A percentile compares a stretch with the other conserved stretches of the same genome.
These are phyloP conservation scores for Spirogloea muscicola DNA, from an alignment of 139 green algal genomes.

Conservation along the genomic window DNA sequence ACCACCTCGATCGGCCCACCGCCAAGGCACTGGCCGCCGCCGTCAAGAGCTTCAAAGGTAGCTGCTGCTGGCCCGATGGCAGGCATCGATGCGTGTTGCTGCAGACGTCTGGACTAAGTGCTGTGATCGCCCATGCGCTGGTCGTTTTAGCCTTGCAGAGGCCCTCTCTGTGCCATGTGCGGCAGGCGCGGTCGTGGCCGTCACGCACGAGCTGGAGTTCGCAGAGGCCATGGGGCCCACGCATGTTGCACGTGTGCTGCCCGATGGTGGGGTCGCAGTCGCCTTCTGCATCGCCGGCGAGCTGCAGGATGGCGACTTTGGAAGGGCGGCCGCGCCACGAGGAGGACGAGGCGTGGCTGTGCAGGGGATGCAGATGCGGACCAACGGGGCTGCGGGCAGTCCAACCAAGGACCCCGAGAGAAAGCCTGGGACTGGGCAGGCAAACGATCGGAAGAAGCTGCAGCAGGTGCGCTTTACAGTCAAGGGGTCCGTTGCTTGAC, in stretches of 20 bases:
- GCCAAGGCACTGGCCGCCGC: slow-evolving; percentile 57
- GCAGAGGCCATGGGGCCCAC: slow-evolving; percentile 42
- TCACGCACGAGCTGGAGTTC: slow-evolving; percentile 47
- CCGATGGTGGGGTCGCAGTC: background rate
- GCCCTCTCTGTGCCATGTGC: no score
- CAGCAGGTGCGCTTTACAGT: slow-evolving; percentile 1
- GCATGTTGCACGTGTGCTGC: slow-evolving; percentile 41
- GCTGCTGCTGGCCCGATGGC: no score
- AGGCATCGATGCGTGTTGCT: no score
- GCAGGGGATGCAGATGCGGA: background rate
- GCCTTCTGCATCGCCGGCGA: background rate
- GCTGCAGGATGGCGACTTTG: background rate
- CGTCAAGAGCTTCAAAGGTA: slow-evolving; percentile 15
- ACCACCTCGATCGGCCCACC: slow-evolving; percentile 69
- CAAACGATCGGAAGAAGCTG: slow-evolving; percentile 15
- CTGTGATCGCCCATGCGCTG: no score
- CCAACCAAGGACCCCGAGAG: background rate
- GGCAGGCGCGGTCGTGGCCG: slow-evolving; percentile 37
- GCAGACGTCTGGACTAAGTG: no score
- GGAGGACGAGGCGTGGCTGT: background rate
- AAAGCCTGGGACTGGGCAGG: no score
- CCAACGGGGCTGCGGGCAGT: background rate
- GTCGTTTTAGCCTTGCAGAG: no score
- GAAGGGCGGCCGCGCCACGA: background rate
- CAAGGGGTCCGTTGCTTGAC: background rate